phyloP scores from a whole-genome alignment of 2,329 filamentous ascomycete genomes.

The Hypoxylon sp. region DNA sequence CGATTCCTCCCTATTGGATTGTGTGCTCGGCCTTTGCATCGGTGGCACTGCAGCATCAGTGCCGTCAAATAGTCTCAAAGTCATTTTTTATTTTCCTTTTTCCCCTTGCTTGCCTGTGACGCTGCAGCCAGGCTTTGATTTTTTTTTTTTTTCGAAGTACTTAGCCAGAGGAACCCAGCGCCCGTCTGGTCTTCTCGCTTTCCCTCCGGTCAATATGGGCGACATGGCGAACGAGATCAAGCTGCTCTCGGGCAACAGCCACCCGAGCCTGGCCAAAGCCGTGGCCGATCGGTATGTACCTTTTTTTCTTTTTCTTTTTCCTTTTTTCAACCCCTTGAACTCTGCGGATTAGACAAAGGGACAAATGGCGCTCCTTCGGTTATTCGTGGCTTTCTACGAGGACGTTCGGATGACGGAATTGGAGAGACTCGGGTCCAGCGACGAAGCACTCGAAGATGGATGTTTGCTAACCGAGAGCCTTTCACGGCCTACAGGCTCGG shows the following conservation, averaged over 20 bases:
- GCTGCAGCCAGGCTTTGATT: conserved; percentile 28
- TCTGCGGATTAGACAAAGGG: conserved; percentile 8
- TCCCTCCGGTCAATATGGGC: conserved; percentile 41
- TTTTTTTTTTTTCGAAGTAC: no score
- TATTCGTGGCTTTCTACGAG: conserved; percentile 37
- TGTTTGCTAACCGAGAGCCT: conserved; percentile 32
- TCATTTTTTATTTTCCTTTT: conserved; percentile 32
- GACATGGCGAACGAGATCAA: conserved; percentile 57
- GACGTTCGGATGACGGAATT: conserved; percentile 30
- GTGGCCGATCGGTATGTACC: conserved; percentile 55
- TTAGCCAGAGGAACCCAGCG: conserved; percentile 21
- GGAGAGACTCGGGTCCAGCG: conserved; percentile 14
- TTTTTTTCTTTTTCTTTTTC: conserved; percentile 18
- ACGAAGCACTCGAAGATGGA: conserved; percentile 23
- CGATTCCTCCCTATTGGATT: conserved; percentile 42
- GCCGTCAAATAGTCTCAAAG: conserved; percentile 27
- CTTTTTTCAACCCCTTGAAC: conserved; percentile 6
- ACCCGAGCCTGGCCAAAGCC: conserved; percentile 54
- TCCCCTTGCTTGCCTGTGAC: conserved; percentile 36
- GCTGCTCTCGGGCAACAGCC: conserved; percentile 57
- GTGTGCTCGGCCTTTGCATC: conserved; percentile 29
- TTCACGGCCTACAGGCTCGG: conserved; percentile 67
- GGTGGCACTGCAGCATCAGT: conserved; percentile 37
- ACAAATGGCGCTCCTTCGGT: conserved; percentile 29
- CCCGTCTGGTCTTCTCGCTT: conserved; percentile 20